Conservation (phyloP, 306 rosid genomes). For the Malus sieversii region DNA sequence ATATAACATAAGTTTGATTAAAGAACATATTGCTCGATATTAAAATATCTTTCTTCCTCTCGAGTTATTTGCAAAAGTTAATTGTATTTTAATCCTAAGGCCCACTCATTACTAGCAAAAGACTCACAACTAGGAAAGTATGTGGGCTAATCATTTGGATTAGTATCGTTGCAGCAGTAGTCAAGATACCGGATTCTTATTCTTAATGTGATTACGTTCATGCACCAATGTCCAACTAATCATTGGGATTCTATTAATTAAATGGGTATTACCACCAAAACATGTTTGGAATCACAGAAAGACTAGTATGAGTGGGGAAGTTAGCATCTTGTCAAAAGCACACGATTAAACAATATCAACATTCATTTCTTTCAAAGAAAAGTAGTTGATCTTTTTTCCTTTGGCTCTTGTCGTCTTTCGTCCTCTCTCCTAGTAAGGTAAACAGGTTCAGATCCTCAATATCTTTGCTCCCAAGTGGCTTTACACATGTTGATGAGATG, state of each 20-base stretch:
- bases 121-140: no score
- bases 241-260: neutral
- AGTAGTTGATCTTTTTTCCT: neutral
- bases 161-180: neutral
- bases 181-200: neutral
- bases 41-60: no score
- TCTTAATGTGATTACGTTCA: constrained; percentile 2
- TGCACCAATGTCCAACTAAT: constrained; percentile 7
- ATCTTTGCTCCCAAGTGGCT: neutral
- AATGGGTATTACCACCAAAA: neutral
- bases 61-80: no score
- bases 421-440: neutral
- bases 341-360: neutral
- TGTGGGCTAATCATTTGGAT: neutral
- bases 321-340: constrained; percentile 2
- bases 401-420: neutral
- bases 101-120: no score
- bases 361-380: neutral
- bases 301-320: neutral
- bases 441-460: neutral
- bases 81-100: no score
- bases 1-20: neutral
- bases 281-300: neutral
- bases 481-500: neutral
- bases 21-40: neutral